phyloP scores from a whole-genome alignment of 192 early-diverging fungal genomes.

The Podila verticillata region DNA sequence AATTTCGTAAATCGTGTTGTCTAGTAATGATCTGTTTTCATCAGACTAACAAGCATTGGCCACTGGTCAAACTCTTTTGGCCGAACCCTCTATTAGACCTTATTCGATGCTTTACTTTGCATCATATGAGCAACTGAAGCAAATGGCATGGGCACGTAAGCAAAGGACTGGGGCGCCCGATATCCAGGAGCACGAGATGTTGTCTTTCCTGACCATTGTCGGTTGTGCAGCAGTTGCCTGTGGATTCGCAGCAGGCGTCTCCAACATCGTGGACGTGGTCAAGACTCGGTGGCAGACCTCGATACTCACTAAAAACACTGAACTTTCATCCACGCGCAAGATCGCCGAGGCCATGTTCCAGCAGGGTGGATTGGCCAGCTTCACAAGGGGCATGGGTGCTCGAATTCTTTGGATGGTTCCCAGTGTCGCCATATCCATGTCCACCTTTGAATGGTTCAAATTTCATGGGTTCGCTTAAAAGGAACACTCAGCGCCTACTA shows the following conservation, averaged over 20 bases:
- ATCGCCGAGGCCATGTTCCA: slow-evolving; percentile 59
- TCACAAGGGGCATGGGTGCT: slow-evolving; percentile 74
- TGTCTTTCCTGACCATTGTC: slow-evolving; percentile 68
- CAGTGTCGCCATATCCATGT: slow-evolving; percentile 75
- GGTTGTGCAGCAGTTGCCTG: slow-evolving; percentile 68
- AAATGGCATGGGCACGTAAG: slow-evolving; percentile 18
- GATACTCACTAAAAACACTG: slow-evolving; percentile 20
- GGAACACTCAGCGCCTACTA: too few species aligned
- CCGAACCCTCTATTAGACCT: slow-evolving; percentile 8
- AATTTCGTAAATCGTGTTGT: neutral
- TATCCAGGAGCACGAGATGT: neutral
- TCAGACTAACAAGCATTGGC: too few species aligned
- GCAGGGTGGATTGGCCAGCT: slow-evolving; percentile 67
- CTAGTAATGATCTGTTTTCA: too few species aligned
- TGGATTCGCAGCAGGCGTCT: slow-evolving; percentile 65
- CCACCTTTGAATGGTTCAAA: slow-evolving; percentile 77
- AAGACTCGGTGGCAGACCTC: slow-evolving; percentile 85
- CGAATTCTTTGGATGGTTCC: slow-evolving; percentile 76
- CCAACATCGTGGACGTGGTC: slow-evolving; percentile 79
- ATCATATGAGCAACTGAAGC: slow-evolving; percentile 43
- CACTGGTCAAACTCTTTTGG: too few species aligned
- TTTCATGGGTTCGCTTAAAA: slow-evolving; percentile 5
- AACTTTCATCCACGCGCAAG: slow-evolving; percentile 32
- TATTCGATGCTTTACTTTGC: slow-evolving; percentile 51
- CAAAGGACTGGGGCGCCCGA: slow-evolving; percentile 27